Base-by-base conservation (phyloP, 2,329 filamentous ascomycete genomes). In the Raffaelea ambrosiae region DNA sequence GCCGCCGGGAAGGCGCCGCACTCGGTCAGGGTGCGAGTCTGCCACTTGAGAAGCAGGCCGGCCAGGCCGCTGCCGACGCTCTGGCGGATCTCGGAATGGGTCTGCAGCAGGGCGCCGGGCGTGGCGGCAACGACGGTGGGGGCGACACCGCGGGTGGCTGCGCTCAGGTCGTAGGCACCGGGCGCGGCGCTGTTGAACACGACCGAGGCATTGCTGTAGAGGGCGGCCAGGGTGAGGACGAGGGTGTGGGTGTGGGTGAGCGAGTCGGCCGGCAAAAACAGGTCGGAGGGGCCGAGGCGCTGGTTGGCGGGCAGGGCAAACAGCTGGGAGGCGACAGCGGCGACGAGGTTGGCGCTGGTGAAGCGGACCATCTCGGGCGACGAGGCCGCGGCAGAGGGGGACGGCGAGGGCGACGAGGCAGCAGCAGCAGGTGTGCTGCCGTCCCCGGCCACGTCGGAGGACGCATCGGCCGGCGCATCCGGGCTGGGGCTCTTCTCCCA, bases 111-210 rank as follows among this genome's bases (percentile, higher is more conserved):
- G 1, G 86, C 85, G 48, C 82, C 76, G 0, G 90, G 83, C 3
- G 86, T 86, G 8, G 86, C 81, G 39, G 94, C 81, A 47, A 96
- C 71, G 50, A 96, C 76, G 4, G 90, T 96, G 1, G 91, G 91
- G 1, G 85, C 78, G 36, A 94, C 72, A 42, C 82, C 81, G 50
- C 81, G 77, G 20, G 85, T 85, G 20, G 88, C 88, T 20, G 89
- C 67, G 18, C 73, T 70, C 35, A 97, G 74, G 60, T 93, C 81
- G 13, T 85, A 73, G 11, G 79, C 79, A 33, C 79, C 75, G 7
- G 85, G 85, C 16, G 89, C 86, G 22, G 95, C 89, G 0, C 89
- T 93, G 66, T 88, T 97, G 58, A 98, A 76, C 22, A 89, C 88
- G 19, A 98, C 69, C 0, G 88, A 93, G 18, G 88, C 76, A 61